These are phyloP conservation scores for Ensete ventricosum DNA, from an alignment of 176 grass and related monocot species.

Conservation along the genomic window DNA sequence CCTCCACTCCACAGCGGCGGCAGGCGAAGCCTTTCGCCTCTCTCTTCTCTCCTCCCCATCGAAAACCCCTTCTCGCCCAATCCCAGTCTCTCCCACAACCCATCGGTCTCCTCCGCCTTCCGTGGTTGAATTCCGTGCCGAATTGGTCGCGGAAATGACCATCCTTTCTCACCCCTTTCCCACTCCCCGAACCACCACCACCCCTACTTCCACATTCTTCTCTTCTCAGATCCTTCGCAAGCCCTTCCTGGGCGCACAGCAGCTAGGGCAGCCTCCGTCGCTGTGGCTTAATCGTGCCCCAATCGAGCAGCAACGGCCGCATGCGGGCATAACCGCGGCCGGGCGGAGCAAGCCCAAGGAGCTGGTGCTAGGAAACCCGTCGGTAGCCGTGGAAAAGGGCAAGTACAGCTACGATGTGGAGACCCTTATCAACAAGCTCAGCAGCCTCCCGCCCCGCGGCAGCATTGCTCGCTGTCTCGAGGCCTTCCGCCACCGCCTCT, in stretches of 20 bases:
- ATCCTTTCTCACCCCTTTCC: slow-evolving; percentile 6
- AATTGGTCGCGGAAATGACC: not conserved
- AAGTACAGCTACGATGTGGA: slow-evolving; percentile 72
- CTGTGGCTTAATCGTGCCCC: not conserved
- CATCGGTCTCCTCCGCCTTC: not conserved
- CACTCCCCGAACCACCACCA: not conserved
- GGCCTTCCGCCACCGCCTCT: slow-evolving; percentile 56
- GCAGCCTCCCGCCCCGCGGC: slow-evolving; percentile 81
- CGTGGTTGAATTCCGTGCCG: not conserved
- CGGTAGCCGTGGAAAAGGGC: slow-evolving; percentile 25
- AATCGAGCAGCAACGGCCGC: not conserved
- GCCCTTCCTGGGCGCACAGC: not conserved
- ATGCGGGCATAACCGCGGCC: not conserved
- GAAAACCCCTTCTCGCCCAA: not conserved
- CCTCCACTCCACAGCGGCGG: not conserved
- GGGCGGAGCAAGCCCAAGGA: slow-evolving; percentile 11
- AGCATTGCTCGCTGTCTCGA: slow-evolving; percentile 80
- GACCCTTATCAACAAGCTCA: slow-evolving; percentile 68
- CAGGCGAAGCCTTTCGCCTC: not conserved
- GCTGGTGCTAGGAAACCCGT: slow-evolving; percentile 17
- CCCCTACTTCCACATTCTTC: not conserved
- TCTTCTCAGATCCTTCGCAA: not conserved
- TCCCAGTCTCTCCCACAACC: not conserved
- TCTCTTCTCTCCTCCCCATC: not conserved
- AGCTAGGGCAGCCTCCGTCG: not conserved